Evolutionary conservation across 1,284 basidiomycete genomes (phyloP).

Genomic region (Coniferiporia weirii): DNA sequence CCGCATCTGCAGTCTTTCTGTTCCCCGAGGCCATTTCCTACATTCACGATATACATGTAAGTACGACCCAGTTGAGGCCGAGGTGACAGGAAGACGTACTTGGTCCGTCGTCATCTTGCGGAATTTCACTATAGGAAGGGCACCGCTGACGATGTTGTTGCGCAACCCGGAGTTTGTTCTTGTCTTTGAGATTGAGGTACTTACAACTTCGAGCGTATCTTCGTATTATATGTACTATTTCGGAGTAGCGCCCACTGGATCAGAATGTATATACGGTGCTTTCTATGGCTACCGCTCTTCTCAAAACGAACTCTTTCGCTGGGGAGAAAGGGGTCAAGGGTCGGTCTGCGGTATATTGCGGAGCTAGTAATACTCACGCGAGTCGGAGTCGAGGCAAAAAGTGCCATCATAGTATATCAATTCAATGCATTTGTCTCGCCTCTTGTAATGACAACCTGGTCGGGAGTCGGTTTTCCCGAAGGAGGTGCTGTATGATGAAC

Average conservation of each 20-base stretch:
- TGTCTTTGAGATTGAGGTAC: slow-evolving; percentile 92
- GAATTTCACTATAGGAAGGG: slow-evolving; percentile 65
- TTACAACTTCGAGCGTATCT: slow-evolving; percentile 81
- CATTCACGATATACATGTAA: not conserved
- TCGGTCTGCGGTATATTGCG: not conserved
- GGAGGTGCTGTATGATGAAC: slow-evolving; percentile 33
- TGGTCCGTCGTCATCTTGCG: slow-evolving; percentile 80
- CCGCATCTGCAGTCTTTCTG: slow-evolving; percentile 75
- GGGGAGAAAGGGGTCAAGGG: not conserved
- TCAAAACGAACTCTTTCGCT: slow-evolving; percentile 61
- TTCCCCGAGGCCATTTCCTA: slow-evolving; percentile 97
- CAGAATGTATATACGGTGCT: slow-evolving; percentile 45
- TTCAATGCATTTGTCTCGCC: slow-evolving; percentile 84
- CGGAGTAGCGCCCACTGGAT: slow-evolving; percentile 38
- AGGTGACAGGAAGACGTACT: slow-evolving; percentile 36
- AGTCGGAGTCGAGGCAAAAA: slow-evolving; percentile 77
- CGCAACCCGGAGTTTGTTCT: slow-evolving; percentile 84
- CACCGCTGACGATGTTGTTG: slow-evolving; percentile 80
- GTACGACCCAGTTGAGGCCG: not conserved
- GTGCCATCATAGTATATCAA: slow-evolving; percentile 93
- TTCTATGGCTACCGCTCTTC: slow-evolving; percentile 58
- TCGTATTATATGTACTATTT: slow-evolving; percentile 56
- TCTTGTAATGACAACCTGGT: slow-evolving; percentile 66
- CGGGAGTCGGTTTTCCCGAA: slow-evolving; percentile 39
- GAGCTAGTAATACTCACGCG: slow-evolving; percentile 55